Percentiles rank a stretch among this genome's conserved stretches.
Evolutionary conservation across 148 eudicot genomes (phyloP).

Genomic region (Chenopodium album): DNA sequence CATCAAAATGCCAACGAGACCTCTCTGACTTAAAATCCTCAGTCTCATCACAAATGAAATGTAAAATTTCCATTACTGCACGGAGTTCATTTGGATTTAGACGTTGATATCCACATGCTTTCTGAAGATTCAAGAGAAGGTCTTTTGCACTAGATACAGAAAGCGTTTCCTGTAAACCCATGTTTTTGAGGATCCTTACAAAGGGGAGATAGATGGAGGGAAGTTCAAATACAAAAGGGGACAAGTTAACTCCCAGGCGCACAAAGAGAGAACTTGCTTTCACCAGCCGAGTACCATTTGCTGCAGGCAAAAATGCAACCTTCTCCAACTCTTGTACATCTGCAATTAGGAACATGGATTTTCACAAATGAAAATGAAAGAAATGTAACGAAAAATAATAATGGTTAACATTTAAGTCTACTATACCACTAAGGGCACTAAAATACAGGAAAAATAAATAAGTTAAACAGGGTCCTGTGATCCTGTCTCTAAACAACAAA

Average conservation of each 20-base stretch:
- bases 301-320: slow-evolving; percentile 95
- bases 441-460: background rate
- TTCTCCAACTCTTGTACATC: slow-evolving; percentile 64
- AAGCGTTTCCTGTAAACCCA: slow-evolving; percentile 82
- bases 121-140: slow-evolving; percentile 83
- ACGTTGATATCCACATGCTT: slow-evolving; percentile 95
- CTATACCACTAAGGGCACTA: background rate
- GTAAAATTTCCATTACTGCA: slow-evolving; percentile 84
- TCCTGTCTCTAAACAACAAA: background rate
- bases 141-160: slow-evolving; percentile 75
- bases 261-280: slow-evolving; percentile 81
- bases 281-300: slow-evolving; percentile 98
- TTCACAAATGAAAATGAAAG: background rate
- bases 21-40: slow-evolving; percentile 40
- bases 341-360: slow-evolving; percentile 28
- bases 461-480: background rate
- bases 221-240: slow-evolving; percentile 97
- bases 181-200: slow-evolving; percentile 72
- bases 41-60: slow-evolving; percentile 63
- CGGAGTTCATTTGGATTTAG: slow-evolving; percentile 97
- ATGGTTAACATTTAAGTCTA: background rate
- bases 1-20: slow-evolving; percentile 61
- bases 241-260: slow-evolving; percentile 80
- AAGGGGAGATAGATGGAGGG: slow-evolving; percentile 81
- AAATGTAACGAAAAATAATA: background rate